Evolutionary conservation across 139 green algal genomes (phyloP).

Genomic region (Pseudopediastrum boryanum): DNA sequence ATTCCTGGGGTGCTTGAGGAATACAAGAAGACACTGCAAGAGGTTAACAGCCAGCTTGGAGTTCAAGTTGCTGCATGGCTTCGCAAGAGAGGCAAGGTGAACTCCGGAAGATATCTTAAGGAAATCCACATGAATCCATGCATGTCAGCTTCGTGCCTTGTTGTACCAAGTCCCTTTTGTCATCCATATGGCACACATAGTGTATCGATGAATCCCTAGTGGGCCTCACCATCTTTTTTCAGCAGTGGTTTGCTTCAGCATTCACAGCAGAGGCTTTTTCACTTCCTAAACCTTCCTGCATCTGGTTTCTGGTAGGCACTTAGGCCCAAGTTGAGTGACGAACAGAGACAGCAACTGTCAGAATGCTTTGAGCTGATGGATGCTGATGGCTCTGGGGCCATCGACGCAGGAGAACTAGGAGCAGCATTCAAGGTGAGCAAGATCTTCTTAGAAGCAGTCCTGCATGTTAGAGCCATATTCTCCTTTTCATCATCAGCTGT

Average conservation of each 20-base stretch:
- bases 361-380: slow-evolving; percentile 84
- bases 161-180: not conserved
- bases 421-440: slow-evolving; percentile 66
- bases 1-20: too few species aligned
- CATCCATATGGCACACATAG: too few species aligned
- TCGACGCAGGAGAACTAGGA: slow-evolving; percentile 75
- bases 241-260: not conserved
- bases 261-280: not conserved
- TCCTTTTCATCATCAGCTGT: too few species aligned
- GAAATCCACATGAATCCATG: not conserved
- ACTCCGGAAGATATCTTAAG: not conserved
- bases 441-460: too few species aligned
- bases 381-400: slow-evolving; percentile 74
- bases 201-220: too few species aligned
- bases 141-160: not conserved
- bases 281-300: too few species aligned
- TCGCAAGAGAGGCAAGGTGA: slow-evolving; percentile 43
- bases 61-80: slow-evolving; percentile 44
- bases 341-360: slow-evolving; percentile 63
- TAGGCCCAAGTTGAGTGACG: slow-evolving; percentile 61
- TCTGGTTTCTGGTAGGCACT: slow-evolving; percentile 52
- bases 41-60: slow-evolving; percentile 33
- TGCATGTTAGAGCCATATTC: too few species aligned
- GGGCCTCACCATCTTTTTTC: not conserved
- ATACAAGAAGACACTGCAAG: slow-evolving; percentile 30